These are phyloP conservation scores for Apiotrichum sp. DNA, from an alignment of 1,284 basidiomycete genomes.

Conservation along the genomic window DNA sequence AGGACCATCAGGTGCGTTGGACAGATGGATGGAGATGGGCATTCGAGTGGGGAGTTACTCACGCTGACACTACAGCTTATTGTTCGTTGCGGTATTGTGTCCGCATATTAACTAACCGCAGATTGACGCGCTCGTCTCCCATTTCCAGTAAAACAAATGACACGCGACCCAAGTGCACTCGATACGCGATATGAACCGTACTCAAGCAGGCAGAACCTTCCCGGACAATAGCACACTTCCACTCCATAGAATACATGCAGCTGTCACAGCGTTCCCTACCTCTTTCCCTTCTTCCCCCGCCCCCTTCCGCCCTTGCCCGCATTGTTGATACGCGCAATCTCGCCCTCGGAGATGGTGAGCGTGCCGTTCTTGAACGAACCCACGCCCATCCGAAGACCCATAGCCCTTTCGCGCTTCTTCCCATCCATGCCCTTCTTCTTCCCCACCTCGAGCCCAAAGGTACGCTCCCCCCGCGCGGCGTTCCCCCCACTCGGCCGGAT, in stretches of 20 bases:
- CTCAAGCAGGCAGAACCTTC: no score
- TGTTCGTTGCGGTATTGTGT: background rate
- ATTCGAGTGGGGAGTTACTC: no score
- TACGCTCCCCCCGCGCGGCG: constrained; percentile 17
- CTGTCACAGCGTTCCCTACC: constrained; percentile 7
- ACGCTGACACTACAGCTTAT: constrained; percentile 8
- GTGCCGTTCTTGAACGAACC: constrained; percentile 43
- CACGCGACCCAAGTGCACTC: constrained; percentile 6
- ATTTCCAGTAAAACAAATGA: no score
- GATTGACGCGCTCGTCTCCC: constrained; percentile 17
- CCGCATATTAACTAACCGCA: background rate
- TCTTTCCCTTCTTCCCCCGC: constrained; percentile 10
- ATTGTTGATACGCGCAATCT: constrained; percentile 32
- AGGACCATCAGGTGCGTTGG: constrained; percentile 42
- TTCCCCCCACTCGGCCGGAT: constrained; percentile 6
- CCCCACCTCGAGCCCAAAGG: constrained; percentile 24
- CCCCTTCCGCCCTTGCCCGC: constrained; percentile 8
- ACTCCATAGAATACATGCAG: background rate
- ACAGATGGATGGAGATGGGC: no score
- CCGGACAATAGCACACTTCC: no score
- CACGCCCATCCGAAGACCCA: constrained; percentile 45
- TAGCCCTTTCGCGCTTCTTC: constrained; percentile 31
- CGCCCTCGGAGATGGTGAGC: constrained; percentile 38
- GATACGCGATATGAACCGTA: no score
- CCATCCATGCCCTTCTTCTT: constrained; percentile 44